A percentile compares a stretch with the other conserved stretches of the same genome.
phyloP scores from a whole-genome alignment of 2,329 filamentous ascomycete genomes.

The Cadophora sp. region DNA sequence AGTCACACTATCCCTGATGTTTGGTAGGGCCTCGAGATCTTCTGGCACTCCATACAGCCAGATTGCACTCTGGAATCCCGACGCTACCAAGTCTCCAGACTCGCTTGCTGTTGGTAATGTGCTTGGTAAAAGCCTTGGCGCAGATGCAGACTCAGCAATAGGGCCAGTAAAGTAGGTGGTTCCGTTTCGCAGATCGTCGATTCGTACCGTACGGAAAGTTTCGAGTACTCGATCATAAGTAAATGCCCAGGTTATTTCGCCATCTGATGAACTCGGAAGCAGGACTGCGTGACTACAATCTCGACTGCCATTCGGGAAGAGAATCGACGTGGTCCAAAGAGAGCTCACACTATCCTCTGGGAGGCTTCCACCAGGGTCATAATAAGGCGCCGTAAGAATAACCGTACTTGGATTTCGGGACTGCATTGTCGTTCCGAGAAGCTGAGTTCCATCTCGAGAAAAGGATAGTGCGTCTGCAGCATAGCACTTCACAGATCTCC shows the following conservation, averaged over 20 bases:
- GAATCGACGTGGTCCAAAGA: conserved; percentile 85
- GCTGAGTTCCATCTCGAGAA: conserved; percentile 78
- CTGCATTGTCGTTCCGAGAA: conserved; percentile 76
- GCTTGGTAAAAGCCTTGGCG: conserved; percentile 68
- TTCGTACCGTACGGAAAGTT: conserved; percentile 78
- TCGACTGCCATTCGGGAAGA: conserved; percentile 81
- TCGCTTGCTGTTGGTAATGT: conserved; percentile 74
- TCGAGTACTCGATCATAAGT: conserved; percentile 80
- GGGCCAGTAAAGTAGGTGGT: conserved; percentile 83
- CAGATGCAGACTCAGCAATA: conserved; percentile 56
- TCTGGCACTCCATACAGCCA: conserved; percentile 83
- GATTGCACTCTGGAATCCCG: conserved; percentile 75
- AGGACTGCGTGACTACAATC: conserved; percentile 81
- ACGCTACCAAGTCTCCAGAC: conserved; percentile 73
- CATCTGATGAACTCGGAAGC: conserved; percentile 53
- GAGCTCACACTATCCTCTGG: conserved; percentile 73
- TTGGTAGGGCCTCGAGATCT: conserved; percentile 68
- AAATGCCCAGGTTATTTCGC: conserved; percentile 78
- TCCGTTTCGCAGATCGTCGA: conserved; percentile 77
- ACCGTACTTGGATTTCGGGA: conserved; percentile 72
- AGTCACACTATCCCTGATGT: conserved; percentile 44
- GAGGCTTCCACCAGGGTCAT: conserved; percentile 72
- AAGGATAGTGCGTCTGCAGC: conserved; percentile 77
- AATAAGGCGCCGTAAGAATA: conserved; percentile 80
- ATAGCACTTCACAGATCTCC: conserved; percentile 80